A percentile compares a stretch with the other conserved stretches of the same genome.
These are phyloP conservation scores for Eustoma russellianum DNA, from an alignment of 257 asterid genomes.

Conservation along the genomic window DNA sequence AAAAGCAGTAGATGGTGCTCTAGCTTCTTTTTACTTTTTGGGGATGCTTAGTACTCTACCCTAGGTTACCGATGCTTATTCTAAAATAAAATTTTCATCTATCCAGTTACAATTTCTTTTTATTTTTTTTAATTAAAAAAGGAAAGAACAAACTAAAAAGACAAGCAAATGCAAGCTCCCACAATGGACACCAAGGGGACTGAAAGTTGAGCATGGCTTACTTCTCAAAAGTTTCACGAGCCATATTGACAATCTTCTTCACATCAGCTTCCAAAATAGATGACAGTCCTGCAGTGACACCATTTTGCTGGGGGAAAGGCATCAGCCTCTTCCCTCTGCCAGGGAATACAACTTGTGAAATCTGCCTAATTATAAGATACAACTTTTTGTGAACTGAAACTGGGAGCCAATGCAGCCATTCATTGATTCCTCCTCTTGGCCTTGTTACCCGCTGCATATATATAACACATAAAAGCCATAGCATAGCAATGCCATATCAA, in stretches of 20 bases:
- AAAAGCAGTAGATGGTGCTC: no score
- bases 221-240: slow-evolving; percentile 77
- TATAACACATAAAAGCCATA: slow-evolving; percentile 8
- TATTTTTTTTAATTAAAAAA: no score
- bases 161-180: no score
- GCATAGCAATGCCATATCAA: background rate
- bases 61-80: no score
- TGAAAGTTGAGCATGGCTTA: slow-evolving; percentile 24
- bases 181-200: background rate
- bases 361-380: slow-evolving; percentile 46
- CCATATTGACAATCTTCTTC: slow-evolving; percentile 66
- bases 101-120: no score
- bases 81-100: no score
- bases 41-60: no score
- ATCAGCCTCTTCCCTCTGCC: slow-evolving; percentile 34
- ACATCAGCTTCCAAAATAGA: slow-evolving; percentile 86
- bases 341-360: slow-evolving; percentile 36
- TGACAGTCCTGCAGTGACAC: slow-evolving; percentile 50
- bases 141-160: no score
- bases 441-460: slow-evolving; percentile 77
- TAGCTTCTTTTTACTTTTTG: no score
- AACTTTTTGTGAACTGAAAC: slow-evolving; percentile 74
- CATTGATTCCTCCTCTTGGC: slow-evolving; percentile 93
- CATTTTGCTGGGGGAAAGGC: slow-evolving; percentile 41
- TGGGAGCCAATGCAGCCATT: slow-evolving; percentile 93